Base-by-base conservation (phyloP, 768 basidiomycete genomes). In the Rhodosporidiobolus sp. region DNA sequence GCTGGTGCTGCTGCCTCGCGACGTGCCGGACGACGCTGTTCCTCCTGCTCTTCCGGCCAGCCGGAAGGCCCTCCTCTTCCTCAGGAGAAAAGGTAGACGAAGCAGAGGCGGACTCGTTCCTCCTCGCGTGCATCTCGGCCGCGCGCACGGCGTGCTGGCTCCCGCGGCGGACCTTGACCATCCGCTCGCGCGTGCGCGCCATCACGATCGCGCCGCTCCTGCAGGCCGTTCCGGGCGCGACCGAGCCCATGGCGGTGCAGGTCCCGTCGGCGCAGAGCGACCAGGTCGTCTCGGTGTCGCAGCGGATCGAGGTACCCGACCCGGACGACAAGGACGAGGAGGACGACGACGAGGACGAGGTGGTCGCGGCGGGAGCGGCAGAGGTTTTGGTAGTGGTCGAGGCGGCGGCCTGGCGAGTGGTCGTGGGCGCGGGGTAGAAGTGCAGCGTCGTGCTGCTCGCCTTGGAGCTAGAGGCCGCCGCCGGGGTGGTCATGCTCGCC, bases 171-270 rank as follows among this genome's bases (percentile, higher is more conserved):
- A 60, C 53, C 53, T 62, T 62, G 57, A 45, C 59, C 56, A 70
- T 59, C 24, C 64, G 50, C 34, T 17, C 26, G 32, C 45, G 19
- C 43, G 19, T 14, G 17, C 6, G 38, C 43, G 63, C 64, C 28
- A 70, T 34, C 10, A 35, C 60, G 65, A 72, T 72, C 38, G 30
- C 22, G 16, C 63, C 72, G 30, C 57, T 28, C 17, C 19, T 11
- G 61, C 73, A 74, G 20, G 48, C 46, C 34, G 73, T 74, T 0
- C 73, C 73, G 7, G 73, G n/a, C 0, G 73, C 73, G 61, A 74
- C 73, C 12, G 56, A 32, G 2, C 74, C 74, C 74, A 75, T 75
- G 0, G 55, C 2, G 5, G 70, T 75, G 66, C 74, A 75, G 8
- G 17, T n/a, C 0, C 10, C 28, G 19, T 26, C 12, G 45, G 38